phyloP scores from a whole-genome alignment of 1,284 basidiomycete species.

The Cystobasidium slooffiae region DNA sequence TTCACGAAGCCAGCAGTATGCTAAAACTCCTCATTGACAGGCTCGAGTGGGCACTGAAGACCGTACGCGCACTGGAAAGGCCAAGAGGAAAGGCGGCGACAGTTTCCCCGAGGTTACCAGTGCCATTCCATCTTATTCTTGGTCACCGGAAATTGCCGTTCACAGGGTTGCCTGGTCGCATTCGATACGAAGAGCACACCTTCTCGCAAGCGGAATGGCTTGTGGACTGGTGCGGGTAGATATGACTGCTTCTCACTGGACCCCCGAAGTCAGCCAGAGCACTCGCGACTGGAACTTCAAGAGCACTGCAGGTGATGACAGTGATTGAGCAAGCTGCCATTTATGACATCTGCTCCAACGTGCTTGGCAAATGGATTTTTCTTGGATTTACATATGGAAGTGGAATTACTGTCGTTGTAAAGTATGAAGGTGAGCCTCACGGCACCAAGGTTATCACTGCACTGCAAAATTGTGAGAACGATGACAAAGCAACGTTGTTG shows the following conservation, averaged over 20 bases:
- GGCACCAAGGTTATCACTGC: too few species aligned
- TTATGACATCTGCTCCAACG: neutral
- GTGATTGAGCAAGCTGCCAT: neutral
- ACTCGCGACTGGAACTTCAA: neutral
- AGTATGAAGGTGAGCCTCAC: too few species aligned
- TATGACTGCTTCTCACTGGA: slow-evolving; percentile 49
- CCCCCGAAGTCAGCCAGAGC: slow-evolving; percentile 21
- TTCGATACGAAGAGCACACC: slow-evolving; percentile 68
- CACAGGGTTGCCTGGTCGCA: slow-evolving; percentile 79
- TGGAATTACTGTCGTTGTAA: too few species aligned
- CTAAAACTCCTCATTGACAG: neutral
- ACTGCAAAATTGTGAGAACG: too few species aligned
- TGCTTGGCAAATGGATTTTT: neutral
- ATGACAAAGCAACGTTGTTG: too few species aligned
- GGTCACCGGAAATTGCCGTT: slow-evolving; percentile 74
- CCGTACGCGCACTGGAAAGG: neutral
- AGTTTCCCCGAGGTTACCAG: slow-evolving; percentile 17
- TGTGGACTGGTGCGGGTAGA: slow-evolving; percentile 85
- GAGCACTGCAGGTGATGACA: slow-evolving; percentile 2
- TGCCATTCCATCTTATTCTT: slow-evolving; percentile 62
- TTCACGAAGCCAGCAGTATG: neutral
- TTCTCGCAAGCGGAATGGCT: slow-evolving; percentile 76
- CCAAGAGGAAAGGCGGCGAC: slow-evolving; percentile 5
- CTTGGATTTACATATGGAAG: neutral
- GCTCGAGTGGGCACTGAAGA: neutral